phyloP scores from a whole-genome alignment of 2,329 filamentous ascomycete genomes.

The Aspergillus brunneoviolaceus region DNA sequence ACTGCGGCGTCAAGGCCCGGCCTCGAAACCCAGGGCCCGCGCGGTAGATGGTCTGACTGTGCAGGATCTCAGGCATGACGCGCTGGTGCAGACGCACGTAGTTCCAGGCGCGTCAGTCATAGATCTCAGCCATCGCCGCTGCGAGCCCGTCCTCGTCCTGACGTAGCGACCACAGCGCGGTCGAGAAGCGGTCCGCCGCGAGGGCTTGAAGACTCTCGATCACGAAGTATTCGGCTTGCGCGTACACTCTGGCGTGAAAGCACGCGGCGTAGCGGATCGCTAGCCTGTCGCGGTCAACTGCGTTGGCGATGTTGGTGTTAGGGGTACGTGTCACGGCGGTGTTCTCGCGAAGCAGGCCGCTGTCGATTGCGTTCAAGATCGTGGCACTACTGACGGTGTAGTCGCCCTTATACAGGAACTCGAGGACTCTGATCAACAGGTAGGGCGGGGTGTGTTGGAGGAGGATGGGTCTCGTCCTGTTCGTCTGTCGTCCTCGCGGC shows the following conservation, averaged over 20 bases:
- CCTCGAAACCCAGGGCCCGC: neutral
- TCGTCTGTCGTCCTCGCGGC: too few species aligned
- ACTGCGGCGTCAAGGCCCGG: neutral
- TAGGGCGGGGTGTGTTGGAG: too few species aligned
- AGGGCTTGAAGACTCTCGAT: neutral
- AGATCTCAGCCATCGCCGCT: neutral
- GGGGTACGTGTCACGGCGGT: neutral
- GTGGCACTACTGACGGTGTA: neutral
- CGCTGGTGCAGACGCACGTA: neutral
- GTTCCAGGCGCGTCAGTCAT: neutral
- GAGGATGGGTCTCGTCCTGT: too few species aligned
- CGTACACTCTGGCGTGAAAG: neutral
- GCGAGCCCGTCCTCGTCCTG: neutral
- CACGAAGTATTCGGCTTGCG: neutral
- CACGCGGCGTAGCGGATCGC: neutral
- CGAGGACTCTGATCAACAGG: too few species aligned
- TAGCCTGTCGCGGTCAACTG: neutral
- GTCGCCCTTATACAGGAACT: too few species aligned
- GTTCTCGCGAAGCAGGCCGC: neutral
- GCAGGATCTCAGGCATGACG: neutral
- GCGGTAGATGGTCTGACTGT: neutral
- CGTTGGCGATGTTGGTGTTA: neutral
- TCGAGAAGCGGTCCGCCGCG: neutral
- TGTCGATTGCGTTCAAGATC: neutral
- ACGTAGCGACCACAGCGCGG: neutral